Conservation (phyloP, 805 yeast genomes). For the Candida xiaguanensis region DNA sequence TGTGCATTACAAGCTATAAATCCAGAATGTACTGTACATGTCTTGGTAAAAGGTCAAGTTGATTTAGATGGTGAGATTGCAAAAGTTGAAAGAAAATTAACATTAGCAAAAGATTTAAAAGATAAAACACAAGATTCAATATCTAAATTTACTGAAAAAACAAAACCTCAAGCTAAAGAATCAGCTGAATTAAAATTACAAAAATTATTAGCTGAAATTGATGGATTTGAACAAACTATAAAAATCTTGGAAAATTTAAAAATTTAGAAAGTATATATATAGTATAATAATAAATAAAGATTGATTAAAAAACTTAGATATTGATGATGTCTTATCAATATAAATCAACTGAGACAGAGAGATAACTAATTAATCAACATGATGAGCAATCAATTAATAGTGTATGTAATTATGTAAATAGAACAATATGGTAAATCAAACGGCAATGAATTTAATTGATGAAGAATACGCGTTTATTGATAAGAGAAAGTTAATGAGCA, state of each 20-base stretch:
- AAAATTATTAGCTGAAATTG: conserved; percentile 78
- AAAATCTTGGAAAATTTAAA: conserved; percentile 78
- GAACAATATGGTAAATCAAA: too few relatives aligned
- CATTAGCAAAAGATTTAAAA: conserved; percentile 56
- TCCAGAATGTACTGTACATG: conserved; percentile 79
- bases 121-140: conserved; percentile 66
- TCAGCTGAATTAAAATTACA: conserved; percentile 66
- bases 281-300: background rate
- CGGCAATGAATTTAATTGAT: too few relatives aligned
- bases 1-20: conserved; percentile 82
- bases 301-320: background rate
- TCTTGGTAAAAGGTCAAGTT: conserved; percentile 90
- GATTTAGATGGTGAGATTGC: conserved; percentile 87
- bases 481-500: too few relatives aligned
- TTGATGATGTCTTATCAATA: too few relatives aligned
- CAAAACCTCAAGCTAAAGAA: conserved; percentile 76
- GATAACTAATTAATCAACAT: too few relatives aligned
- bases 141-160: conserved; percentile 83
- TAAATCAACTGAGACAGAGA: too few relatives aligned
- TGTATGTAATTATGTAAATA: too few relatives aligned
- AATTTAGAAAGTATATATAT: conserved; percentile 21
- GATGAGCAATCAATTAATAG: too few relatives aligned
- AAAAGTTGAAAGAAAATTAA: conserved; percentile 77
- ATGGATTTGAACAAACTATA: conserved; percentile 84
- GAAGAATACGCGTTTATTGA: too few relatives aligned